These are phyloP conservation scores for Metarhizium robertsii DNA, from an alignment of 2,329 filamentous ascomycete genomes.

Conservation along the genomic window DNA sequence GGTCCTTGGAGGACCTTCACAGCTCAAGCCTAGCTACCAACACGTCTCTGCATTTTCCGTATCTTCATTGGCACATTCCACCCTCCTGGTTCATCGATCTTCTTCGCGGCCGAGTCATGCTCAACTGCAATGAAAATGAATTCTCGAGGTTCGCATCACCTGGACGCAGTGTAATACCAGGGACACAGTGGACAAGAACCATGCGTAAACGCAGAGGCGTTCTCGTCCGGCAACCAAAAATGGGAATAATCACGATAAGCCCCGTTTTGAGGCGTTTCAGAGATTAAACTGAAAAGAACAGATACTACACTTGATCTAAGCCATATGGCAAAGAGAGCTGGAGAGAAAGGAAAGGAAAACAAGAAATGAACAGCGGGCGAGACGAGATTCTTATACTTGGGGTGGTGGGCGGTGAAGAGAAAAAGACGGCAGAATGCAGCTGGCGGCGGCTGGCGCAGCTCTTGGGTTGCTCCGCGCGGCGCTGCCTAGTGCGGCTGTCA, in stretches of 20 bases:
- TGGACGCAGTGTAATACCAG: conserved; percentile 33
- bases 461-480: neutral
- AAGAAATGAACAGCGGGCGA: neutral
- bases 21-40: too few relatives aligned
- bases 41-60: too few relatives aligned
- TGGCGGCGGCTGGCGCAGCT: neutral
- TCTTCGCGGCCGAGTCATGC: conserved; percentile 1
- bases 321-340: conserved; percentile 43
- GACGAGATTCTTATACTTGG: conserved; percentile 2
- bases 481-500: too few relatives aligned
- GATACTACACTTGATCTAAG: conserved; percentile 92
- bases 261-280: conserved; percentile 69
- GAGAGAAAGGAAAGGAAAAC: conserved; percentile 21
- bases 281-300: conserved; percentile 97
- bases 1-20: too few relatives aligned
- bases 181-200: conserved; percentile 26
- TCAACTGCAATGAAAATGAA: conserved; percentile 25
- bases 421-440: neutral
- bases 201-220: conserved; percentile 29
- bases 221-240: conserved; percentile 31
- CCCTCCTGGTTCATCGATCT: conserved; percentile 25
- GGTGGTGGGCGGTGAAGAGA: neutral
- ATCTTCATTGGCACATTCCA: too few relatives aligned
- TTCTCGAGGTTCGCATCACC: conserved; percentile 26
- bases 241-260: conserved; percentile 69